A percentile compares a stretch with the other conserved stretches of the same genome.
Conservation (phyloP, 1,139 yeast species). For the Kodamaea sp. region DNA sequence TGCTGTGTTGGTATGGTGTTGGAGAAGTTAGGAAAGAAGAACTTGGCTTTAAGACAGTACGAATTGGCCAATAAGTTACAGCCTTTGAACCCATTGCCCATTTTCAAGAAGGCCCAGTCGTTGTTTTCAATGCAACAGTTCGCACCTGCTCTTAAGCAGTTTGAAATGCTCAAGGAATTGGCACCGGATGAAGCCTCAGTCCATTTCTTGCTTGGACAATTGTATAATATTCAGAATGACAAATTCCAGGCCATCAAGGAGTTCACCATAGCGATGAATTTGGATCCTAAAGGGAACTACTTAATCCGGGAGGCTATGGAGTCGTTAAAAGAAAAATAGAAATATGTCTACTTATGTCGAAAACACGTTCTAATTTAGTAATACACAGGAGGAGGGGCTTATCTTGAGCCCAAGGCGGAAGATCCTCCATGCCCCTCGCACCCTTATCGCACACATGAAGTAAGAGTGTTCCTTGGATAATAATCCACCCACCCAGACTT, state of each 20-base stretch:
- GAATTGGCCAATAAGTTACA: conserved; percentile 82
- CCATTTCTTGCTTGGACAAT: conserved; percentile 84
- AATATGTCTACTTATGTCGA: too few species aligned
- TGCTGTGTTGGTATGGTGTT: conserved; percentile 95
- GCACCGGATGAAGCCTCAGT: conserved; percentile 97
- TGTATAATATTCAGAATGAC: conserved; percentile 75
- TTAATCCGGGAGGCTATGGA: conserved; percentile 85
- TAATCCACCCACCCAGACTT: too few species aligned
- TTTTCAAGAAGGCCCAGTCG: conserved; percentile 86
- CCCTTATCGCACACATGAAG: too few species aligned
- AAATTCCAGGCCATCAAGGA: conserved; percentile 80
- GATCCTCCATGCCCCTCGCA: too few species aligned
- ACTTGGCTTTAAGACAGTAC: conserved; percentile 79
- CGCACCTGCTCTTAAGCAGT: conserved; percentile 69
- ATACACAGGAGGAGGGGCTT: too few species aligned
- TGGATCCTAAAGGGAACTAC: conserved; percentile 93
- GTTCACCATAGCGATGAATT: conserved; percentile 83
- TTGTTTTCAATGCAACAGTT: conserved; percentile 71
- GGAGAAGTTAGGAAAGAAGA: conserved; percentile 70
- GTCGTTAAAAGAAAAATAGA: conserved; percentile 30
- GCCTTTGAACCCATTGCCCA: conserved; percentile 82
- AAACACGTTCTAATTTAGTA: too few species aligned
- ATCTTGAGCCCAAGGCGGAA: too few species aligned
- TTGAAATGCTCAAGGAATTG: conserved; percentile 66
- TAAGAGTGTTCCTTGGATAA: too few species aligned